Evolutionary conservation across 1,284 basidiomycete species (phyloP).

Genomic region (Pseudozyma sp.): DNA sequence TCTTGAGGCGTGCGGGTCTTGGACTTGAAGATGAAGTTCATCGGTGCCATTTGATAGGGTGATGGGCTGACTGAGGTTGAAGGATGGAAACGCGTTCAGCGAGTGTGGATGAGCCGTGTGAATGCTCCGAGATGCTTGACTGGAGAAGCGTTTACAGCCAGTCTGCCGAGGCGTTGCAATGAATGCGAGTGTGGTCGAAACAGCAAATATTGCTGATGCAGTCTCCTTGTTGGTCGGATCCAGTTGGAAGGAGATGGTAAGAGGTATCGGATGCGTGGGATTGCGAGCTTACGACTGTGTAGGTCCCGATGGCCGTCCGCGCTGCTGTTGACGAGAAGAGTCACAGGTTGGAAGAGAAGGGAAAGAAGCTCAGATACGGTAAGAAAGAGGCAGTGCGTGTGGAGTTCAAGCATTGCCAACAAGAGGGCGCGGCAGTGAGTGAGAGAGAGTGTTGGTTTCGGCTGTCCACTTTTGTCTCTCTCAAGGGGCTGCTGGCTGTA

Average conservation of each 20-base stretch:
- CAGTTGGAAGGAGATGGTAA: too few species aligned
- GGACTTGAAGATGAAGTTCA: slow-evolving; percentile 69
- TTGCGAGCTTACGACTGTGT: too few species aligned
- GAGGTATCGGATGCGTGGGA: too few species aligned
- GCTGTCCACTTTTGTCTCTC: slow-evolving; percentile 5
- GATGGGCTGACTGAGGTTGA: too few species aligned
- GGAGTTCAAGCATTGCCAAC: too few species aligned
- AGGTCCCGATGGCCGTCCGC: too few species aligned
- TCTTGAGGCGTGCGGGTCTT: slow-evolving; percentile 64
- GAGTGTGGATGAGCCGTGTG: not conserved
- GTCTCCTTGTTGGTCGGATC: too few species aligned
- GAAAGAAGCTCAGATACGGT: too few species aligned
- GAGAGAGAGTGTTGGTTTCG: slow-evolving; percentile 21
- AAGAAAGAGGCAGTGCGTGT: too few species aligned
- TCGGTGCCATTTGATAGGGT: slow-evolving; percentile 46
- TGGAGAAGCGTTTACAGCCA: not conserved
- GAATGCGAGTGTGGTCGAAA: not conserved
- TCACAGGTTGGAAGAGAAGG: too few species aligned
- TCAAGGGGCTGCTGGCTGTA: not conserved
- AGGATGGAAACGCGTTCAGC: not conserved
- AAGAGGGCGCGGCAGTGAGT: not conserved
- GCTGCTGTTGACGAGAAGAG: too few species aligned
- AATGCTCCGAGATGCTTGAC: not conserved
- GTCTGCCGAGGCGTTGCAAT: too few species aligned
- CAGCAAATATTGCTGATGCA: not conserved